A percentile compares a stretch with the other conserved stretches of the same genome.
phyloP scores from a whole-genome alignment of 805 yeast species.

The Zygoascus flipseniorum region DNA sequence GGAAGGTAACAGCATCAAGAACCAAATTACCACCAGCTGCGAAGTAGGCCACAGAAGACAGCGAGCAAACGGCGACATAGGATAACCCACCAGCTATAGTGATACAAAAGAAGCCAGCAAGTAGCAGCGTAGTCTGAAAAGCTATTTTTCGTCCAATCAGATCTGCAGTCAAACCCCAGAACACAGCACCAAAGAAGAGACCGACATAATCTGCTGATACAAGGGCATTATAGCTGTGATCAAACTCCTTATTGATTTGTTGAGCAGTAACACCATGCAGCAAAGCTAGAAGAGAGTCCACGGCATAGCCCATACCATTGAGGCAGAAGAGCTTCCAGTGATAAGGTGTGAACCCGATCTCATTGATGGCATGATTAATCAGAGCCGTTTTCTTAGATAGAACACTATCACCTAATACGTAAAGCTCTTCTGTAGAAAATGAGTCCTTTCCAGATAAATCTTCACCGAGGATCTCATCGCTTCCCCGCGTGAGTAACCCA shows the following conservation, averaged over 20 bases:
- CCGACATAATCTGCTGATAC: slow-evolving; percentile 44
- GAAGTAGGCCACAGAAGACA: slow-evolving; percentile 37
- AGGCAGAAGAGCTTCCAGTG: slow-evolving; percentile 42
- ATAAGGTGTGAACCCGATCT: slow-evolving; percentile 52
- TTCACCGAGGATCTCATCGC: background rate
- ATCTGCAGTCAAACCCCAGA: slow-evolving; percentile 52
- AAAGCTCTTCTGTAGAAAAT: slow-evolving; percentile 1
- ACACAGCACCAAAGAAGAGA: slow-evolving; percentile 42
- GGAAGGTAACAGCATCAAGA: slow-evolving; percentile 44
- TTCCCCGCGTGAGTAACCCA: too few relatives aligned
- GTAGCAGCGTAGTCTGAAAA: slow-evolving; percentile 41
- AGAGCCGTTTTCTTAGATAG: slow-evolving; percentile 20
- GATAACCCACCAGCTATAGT: slow-evolving; percentile 45
- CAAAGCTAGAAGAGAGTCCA: slow-evolving; percentile 43
- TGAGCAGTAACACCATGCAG: slow-evolving; percentile 40
- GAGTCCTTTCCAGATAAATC: background rate
- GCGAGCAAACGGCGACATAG: slow-evolving; percentile 42
- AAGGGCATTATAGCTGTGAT: slow-evolving; percentile 36
- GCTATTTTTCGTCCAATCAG: slow-evolving; percentile 46
- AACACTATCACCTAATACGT: slow-evolving; percentile 8
- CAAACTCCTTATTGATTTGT: slow-evolving; percentile 41
- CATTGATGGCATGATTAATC: slow-evolving; percentile 48
- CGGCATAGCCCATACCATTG: slow-evolving; percentile 51
- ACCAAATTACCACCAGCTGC: slow-evolving; percentile 53
- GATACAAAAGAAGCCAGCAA: slow-evolving; percentile 44